phyloP scores from a whole-genome alignment of 257 asterid species.

The Solanum piurae region DNA sequence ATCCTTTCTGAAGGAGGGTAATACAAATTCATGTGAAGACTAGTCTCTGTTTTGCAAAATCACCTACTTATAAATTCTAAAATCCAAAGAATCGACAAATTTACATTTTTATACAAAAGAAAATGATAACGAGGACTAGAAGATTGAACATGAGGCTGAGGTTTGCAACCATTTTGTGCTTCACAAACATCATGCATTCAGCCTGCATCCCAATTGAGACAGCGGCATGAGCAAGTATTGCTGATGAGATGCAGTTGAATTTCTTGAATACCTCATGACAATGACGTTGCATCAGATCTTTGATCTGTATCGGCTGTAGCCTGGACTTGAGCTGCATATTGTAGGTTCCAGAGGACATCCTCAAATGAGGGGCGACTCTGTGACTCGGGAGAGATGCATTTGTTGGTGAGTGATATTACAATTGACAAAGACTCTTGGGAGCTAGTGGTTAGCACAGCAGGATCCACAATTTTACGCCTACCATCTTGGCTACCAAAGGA shows the following conservation, averaged over 20 bases:
- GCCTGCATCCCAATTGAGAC: not conserved
- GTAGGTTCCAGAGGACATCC: constrained; percentile 65
- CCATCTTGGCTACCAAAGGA: constrained; percentile 36
- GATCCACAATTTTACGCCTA: constrained; percentile 37
- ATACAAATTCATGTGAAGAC: not conserved
- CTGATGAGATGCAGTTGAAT: not conserved
- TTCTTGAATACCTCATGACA: not conserved
- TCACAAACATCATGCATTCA: not conserved
- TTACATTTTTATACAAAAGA: not conserved
- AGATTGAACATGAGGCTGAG: not conserved
- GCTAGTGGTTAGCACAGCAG: constrained; percentile 36
- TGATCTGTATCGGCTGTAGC: constrained; percentile 28
- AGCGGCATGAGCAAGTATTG: not conserved
- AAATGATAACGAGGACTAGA: not conserved
- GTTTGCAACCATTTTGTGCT: not conserved
- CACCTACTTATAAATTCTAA: not conserved
- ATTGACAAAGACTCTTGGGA: constrained; percentile 55
- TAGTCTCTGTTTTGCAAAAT: not conserved
- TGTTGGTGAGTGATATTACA: constrained; percentile 41
- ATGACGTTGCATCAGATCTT: constrained; percentile 8
- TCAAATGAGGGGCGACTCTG: constrained; percentile 55
- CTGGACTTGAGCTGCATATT: constrained; percentile 65
- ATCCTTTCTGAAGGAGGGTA: not conserved
- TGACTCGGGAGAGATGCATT: constrained; percentile 59
- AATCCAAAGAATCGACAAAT: not conserved